phyloP scores from a whole-genome alignment of 2,329 filamentous ascomycete genomes.

The Chrysoporthe austroafricana region DNA sequence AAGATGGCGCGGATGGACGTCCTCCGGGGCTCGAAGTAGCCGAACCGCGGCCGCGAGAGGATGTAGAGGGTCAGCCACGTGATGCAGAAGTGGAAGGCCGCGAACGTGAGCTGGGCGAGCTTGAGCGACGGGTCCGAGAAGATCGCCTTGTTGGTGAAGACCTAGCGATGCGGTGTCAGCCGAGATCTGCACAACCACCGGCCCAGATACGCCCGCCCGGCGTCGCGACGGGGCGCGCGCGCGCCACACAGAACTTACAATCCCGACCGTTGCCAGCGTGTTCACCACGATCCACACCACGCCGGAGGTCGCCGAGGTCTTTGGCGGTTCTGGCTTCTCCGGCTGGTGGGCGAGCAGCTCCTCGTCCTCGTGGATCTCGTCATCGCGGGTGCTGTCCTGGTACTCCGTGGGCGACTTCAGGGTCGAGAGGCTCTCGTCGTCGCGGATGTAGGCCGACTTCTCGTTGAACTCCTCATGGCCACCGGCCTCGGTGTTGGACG shows the following conservation, averaged over 20 bases:
- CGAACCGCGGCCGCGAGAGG: conserved; percentile 61
- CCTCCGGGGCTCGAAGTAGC: conserved; percentile 61
- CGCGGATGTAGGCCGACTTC: conserved; percentile 38
- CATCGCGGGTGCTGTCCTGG: conserved; percentile 42
- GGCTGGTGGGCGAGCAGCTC: conserved; percentile 42
- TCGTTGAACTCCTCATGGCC: conserved; percentile 41
- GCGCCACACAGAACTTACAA: conserved; percentile 48
- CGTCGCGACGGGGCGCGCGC: too few species aligned
- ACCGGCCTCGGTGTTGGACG: conserved; percentile 40
- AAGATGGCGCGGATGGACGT: conserved; percentile 60
- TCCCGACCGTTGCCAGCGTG: conserved; percentile 65
- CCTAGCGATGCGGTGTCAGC: conserved; percentile 43
- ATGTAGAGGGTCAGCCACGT: conserved; percentile 67
- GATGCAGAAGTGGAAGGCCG: conserved; percentile 69
- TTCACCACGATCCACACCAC: conserved; percentile 64
- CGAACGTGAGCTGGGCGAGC: conserved; percentile 67
- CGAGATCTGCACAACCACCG: not conserved
- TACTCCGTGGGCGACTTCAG: conserved; percentile 32
- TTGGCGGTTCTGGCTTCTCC: conserved; percentile 41
- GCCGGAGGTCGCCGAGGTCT: conserved; percentile 43
- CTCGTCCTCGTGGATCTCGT: conserved; percentile 48
- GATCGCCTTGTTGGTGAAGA: conserved; percentile 73
- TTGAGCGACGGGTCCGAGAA: conserved; percentile 66
- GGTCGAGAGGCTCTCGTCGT: conserved; percentile 38
- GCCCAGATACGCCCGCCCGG: not conserved